These are phyloP conservation scores for Apiotrichum akiyoshidainum DNA, from an alignment of 1,284 basidiomycete genomes.

Conservation along the genomic window DNA sequence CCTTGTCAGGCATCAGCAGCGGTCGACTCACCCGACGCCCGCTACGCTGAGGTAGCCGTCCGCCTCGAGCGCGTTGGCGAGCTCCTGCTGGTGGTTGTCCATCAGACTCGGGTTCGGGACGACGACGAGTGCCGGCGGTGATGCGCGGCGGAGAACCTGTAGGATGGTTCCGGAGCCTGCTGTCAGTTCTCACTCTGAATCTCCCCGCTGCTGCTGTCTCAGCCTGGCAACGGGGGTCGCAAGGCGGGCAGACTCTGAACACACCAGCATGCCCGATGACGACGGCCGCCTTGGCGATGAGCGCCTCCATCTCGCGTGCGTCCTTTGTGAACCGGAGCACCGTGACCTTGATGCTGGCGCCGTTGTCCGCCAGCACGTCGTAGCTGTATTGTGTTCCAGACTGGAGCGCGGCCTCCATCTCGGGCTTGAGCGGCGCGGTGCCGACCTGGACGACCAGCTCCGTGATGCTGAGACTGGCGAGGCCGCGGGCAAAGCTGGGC, in stretches of 20 bases:
- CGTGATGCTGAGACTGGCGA: conserved; percentile 60
- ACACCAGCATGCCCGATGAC: conserved; percentile 90
- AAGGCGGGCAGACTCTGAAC: conserved; percentile 22
- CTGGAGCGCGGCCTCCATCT: not conserved
- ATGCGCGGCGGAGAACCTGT: conserved; percentile 66
- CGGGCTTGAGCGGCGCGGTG: conserved; percentile 39
- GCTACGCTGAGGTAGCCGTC: conserved; percentile 66
- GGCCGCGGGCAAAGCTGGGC: conserved; percentile 56
- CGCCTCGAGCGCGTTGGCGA: conserved; percentile 67
- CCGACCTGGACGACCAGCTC: conserved; percentile 73
- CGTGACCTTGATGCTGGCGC: conserved; percentile 40
- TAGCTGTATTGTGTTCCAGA: not conserved
- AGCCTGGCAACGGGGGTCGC: no score
- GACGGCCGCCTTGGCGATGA: conserved; percentile 66
- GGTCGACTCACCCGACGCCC: conserved; percentile 42
- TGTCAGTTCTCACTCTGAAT: not conserved
- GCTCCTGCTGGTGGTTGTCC: conserved; percentile 90
- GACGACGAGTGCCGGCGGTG: conserved; percentile 71
- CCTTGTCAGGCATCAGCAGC: no score
- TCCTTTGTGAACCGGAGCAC: conserved; percentile 70
- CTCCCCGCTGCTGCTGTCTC: no score
- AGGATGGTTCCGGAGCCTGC: conserved; percentile 91
- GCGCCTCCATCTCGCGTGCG: conserved; percentile 56
- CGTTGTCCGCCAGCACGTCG: conserved; percentile 3
- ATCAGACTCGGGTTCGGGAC: conserved; percentile 85